Base-by-base conservation (phyloP, 2,329 filamentous ascomycete genomes). In the Fusarium begoniae region DNA sequence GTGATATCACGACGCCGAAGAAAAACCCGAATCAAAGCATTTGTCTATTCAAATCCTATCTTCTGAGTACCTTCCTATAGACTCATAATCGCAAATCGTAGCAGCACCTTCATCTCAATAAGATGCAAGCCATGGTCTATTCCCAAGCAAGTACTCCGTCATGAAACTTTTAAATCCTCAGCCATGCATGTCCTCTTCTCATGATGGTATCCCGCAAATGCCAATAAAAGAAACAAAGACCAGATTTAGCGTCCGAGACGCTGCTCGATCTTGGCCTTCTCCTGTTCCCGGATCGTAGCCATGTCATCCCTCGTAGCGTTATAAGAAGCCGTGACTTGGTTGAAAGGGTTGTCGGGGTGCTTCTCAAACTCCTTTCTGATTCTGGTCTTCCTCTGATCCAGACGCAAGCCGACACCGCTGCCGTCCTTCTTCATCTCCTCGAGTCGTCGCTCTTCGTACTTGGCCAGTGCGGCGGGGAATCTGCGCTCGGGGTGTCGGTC, bases 321-420 rank as follows among this genome's bases (percentile, higher is more conserved):
- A 84, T 94, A 97, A 7, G 87, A 83, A 5, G 91, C 93, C 58
- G 86, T 90, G 22, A 92, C 91, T 85, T 97, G 94, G 84, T 98
- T 98, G 85, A 97, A 96, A 20, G 96, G 96, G 82, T 99, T 99
- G 78, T 98, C 96, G 4, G 94, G 92, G 79, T 93, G 93, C 87
- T 94, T 97, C 83, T 97, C 93, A 82, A 98, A 99, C 85, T 98
- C 96, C 87, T 97, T 97, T 72, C 90, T 85, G 75, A 97, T 93
- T 80, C 92, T 88, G 73, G 96, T 93, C 79, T 95, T 91, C 83
- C 93, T 92, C 88, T 98, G 95, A 77, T 97, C 90, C 77, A 93
- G 87, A 65, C 95, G 87, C 80, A 98, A 83, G 2, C 94, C 94
- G 65, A 92, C 82, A 26, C 87, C 88, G 76, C 85, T 91, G 60